Percentiles rank a stretch among this genome's conserved stretches.
Conservation (phyloP, 192 early-diverging fungal genomes). For the Backusella macrospora region DNA sequence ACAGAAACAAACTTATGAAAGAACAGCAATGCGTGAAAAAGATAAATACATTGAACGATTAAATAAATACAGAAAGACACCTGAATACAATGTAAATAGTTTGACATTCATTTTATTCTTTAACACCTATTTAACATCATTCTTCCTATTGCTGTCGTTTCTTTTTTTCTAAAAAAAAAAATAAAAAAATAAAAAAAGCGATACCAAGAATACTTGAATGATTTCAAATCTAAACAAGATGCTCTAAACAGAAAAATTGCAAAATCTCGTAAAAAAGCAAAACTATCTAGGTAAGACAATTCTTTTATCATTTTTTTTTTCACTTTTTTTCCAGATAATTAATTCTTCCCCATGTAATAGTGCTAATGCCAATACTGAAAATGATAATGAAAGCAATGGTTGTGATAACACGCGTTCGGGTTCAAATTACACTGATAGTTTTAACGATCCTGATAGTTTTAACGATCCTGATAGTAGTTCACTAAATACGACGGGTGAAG, state of each 20-base stretch:
- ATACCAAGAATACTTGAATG: constrained; percentile 42
- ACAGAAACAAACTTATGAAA: constrained; percentile 37
- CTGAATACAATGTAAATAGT: constrained; percentile 29
- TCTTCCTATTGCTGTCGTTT: neutral
- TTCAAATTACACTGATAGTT: neutral
- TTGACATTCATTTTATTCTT: no score
- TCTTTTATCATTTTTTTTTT: neutral
- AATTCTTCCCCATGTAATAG: neutral
- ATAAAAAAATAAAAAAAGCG: constrained; percentile 18
- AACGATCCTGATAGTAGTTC: neutral
- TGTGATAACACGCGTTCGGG: neutral
- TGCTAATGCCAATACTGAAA: constrained; percentile 3
- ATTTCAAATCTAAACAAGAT: constrained; percentile 42
- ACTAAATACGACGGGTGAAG: neutral
- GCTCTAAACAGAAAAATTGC: constrained; percentile 24
- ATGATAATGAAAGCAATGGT: neutral
- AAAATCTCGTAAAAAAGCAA: constrained; percentile 21
- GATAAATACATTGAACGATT: constrained; percentile 37
- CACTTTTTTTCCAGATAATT: neutral
- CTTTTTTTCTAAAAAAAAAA: neutral
- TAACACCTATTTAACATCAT: neutral
- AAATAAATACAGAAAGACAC: constrained; percentile 31
- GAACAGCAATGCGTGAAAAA: constrained; percentile 34
- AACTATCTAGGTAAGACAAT: constrained; percentile 23
- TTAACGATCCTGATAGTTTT: neutral